phyloP scores from a whole-genome alignment of 2,329 filamentous ascomycete genomes.

The Myriosclerotinia scirpicola region DNA sequence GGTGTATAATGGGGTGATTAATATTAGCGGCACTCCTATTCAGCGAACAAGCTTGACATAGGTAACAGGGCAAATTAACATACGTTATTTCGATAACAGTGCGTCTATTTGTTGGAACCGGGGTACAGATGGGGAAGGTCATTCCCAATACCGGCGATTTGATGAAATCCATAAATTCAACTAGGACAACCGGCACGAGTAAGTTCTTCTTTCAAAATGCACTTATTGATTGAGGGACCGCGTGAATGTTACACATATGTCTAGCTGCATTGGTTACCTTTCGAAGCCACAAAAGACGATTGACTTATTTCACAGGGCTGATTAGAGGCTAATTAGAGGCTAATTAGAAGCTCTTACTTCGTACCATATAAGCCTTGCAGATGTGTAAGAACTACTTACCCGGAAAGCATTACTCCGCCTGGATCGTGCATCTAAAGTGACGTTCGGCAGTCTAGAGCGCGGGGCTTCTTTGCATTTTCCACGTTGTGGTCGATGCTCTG shows the following conservation, averaged over 20 bases:
- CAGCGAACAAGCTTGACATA: background rate
- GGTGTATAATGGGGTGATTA: conserved; percentile 3
- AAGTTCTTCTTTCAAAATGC: background rate
- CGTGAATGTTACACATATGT: background rate
- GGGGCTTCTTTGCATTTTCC: conserved; percentile 18
- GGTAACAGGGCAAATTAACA: conserved; percentile 15
- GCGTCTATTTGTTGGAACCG: background rate
- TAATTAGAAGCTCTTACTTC: background rate
- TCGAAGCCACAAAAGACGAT: conserved; percentile 14
- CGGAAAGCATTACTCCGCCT: conserved; percentile 15
- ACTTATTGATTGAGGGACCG: background rate
- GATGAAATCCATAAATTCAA: background rate
- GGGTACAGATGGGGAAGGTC: background rate
- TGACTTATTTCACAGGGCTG: conserved; percentile 19
- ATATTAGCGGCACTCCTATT: background rate
- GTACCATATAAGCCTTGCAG: conserved; percentile 20
- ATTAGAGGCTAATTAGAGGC: conserved; percentile 8
- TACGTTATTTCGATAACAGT: background rate
- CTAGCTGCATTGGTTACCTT: conserved; percentile 2
- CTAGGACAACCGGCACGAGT: background rate
- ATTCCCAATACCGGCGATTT: background rate
- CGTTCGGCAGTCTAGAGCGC: conserved; percentile 18
- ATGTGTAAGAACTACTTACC: conserved; percentile 8
- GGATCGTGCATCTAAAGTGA: conserved; percentile 21
- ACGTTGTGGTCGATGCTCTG: conserved; percentile 19